Conservation (phyloP, 257 asterid species). For the Striga asiatica region DNA sequence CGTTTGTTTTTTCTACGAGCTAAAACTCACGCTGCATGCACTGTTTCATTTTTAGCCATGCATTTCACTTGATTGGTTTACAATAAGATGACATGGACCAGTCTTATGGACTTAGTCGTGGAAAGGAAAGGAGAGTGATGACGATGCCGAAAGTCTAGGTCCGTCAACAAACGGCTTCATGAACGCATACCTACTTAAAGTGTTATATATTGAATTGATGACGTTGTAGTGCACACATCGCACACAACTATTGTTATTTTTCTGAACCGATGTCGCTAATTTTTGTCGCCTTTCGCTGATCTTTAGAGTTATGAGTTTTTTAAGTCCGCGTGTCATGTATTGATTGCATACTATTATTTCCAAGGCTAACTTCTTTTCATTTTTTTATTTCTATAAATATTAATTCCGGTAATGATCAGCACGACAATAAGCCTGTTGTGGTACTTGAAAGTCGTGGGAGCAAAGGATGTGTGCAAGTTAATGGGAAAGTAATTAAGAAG, state of each 20-base stretch:
- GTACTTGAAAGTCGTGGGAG: constrained; percentile 68
- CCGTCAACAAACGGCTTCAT: not conserved
- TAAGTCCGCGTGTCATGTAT: not conserved
- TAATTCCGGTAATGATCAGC: constrained; percentile 39
- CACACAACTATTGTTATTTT: not conserved
- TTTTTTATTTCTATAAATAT: constrained; percentile 14
- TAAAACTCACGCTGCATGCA: not conserved
- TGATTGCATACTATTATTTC: constrained; percentile 6
- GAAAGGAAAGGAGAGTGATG: too few relatives aligned
- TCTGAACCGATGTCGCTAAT: not conserved
- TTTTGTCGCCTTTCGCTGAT: not conserved
- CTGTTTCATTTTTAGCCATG: constrained; percentile 1
- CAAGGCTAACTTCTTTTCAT: constrained; percentile 16
- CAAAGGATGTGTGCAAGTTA: constrained; percentile 73
- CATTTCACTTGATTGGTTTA: constrained; percentile 5
- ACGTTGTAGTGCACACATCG: not conserved
- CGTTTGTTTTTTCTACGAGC: too few relatives aligned
- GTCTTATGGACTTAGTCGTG: not conserved
- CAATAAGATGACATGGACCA: not conserved
- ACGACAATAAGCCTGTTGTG: constrained; percentile 49
- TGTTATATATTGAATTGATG: constrained; percentile 3
- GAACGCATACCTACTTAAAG: not conserved
- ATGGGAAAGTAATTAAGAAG: constrained; percentile 63
- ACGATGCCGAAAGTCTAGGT: too few relatives aligned
- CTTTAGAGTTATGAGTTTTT: constrained; percentile 2